Conservation (phyloP, 306 rosid species). For the Coriaria nepalensis region DNA sequence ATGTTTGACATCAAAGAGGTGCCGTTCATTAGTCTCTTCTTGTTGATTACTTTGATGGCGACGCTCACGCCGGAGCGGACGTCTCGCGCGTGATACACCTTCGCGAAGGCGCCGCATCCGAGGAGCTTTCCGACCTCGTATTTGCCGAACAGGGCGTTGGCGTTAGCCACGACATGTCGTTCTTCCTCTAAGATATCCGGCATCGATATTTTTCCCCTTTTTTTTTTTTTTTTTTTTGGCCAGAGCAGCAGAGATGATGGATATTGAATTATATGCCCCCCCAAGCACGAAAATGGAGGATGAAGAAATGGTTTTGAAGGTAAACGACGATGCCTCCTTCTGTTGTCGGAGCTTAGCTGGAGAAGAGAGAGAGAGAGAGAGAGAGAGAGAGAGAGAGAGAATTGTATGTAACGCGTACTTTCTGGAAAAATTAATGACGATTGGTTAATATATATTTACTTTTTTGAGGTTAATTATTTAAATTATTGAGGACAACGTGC, state of each 20-base stretch:
- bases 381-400: background rate
- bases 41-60: slow-evolving; percentile 52
- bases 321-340: background rate
- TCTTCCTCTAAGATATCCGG: slow-evolving; percentile 8
- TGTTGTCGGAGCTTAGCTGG: background rate
- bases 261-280: no score
- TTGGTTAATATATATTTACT: background rate
- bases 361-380: background rate
- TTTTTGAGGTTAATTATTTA: background rate
- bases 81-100: slow-evolving; percentile 59
- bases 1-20: slow-evolving; percentile 26
- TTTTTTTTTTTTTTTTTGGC: background rate
- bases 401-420: background rate
- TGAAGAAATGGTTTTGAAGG: background rate
- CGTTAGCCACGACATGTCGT: slow-evolving; percentile 6
- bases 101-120: slow-evolving; percentile 74
- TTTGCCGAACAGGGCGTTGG: slow-evolving; percentile 38
- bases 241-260: slow-evolving; percentile 8
- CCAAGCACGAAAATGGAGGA: background rate
- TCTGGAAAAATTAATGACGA: background rate
- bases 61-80: slow-evolving; percentile 33
- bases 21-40: slow-evolving; percentile 31
- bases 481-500: no score
- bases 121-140: slow-evolving; percentile 54
- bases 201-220: background rate